These are phyloP conservation scores for Protomyces inouyei DNA, from an alignment of 1,139 yeast species.

Conservation along the genomic window DNA sequence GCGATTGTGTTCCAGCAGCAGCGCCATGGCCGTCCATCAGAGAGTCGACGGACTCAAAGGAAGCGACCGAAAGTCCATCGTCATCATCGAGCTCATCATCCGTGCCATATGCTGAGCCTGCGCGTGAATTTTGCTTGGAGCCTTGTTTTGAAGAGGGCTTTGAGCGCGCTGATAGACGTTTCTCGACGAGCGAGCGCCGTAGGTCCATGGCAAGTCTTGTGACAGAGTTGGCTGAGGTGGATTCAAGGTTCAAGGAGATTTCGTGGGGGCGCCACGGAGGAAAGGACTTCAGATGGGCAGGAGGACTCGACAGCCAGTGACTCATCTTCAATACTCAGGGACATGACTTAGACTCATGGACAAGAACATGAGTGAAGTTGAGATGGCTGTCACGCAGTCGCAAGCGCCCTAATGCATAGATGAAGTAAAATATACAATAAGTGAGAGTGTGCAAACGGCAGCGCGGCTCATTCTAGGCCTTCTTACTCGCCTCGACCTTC, in stretches of 20 bases:
- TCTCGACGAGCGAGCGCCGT: slow-evolving; percentile 20
- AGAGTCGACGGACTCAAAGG: slow-evolving; percentile 22
- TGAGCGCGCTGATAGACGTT: slow-evolving; percentile 29
- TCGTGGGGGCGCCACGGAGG: too few species aligned
- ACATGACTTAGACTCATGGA: too few species aligned
- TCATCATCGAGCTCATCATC: slow-evolving; percentile 31
- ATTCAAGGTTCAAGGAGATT: too few species aligned
- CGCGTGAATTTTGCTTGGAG: slow-evolving; percentile 16
- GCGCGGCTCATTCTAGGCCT: background rate
- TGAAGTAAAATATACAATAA: too few species aligned
- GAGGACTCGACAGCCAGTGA: too few species aligned
- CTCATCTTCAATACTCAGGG: too few species aligned
- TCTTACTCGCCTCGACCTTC: background rate
- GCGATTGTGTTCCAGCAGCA: slow-evolving; percentile 18
- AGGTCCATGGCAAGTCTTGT: slow-evolving; percentile 2
- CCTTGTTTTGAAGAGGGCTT: slow-evolving; percentile 45
- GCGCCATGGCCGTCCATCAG: slow-evolving; percentile 4
- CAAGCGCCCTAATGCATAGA: too few species aligned
- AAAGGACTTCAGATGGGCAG: too few species aligned
- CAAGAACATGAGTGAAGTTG: too few species aligned
- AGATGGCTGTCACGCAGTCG: too few species aligned
- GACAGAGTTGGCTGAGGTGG: too few species aligned
- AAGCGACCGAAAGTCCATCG: slow-evolving; percentile 26
- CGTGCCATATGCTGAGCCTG: slow-evolving; percentile 21
- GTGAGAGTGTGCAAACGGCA: too few species aligned